These are phyloP conservation scores for Sisymbrium irio DNA, from an alignment of 345 rosid genomes.

Conservation along the genomic window DNA sequence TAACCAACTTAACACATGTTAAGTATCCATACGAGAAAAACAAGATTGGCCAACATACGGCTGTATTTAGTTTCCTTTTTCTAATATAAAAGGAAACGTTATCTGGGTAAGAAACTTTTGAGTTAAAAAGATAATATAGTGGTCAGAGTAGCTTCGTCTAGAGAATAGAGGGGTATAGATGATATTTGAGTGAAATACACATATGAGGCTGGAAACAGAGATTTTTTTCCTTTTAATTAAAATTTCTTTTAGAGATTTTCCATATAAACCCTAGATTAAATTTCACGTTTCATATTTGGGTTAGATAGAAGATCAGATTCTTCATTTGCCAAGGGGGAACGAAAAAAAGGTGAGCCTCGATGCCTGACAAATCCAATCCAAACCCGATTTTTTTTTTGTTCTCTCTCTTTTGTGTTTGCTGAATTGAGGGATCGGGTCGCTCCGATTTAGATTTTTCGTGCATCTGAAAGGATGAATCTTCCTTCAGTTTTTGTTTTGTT, in stretches of 20 bases:
- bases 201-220: slow-evolving; percentile 37
- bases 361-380: slow-evolving; percentile 11
- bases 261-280: slow-evolving; percentile 39
- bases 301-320: slow-evolving; percentile 36
- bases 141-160: slow-evolving; percentile 15
- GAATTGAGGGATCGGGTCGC: slow-evolving; percentile 33
- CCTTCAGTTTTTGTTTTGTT: background rate
- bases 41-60: background rate
- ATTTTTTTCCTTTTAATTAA: background rate
- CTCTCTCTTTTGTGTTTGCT: slow-evolving; percentile 6
- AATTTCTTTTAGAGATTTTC: background rate
- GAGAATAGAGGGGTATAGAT: slow-evolving; percentile 17
- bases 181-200: slow-evolving; percentile 23
- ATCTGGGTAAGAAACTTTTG: slow-evolving; percentile 28
- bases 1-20: background rate
- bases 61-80: background rate
- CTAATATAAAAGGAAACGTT: background rate
- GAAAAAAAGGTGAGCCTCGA: slow-evolving; percentile 26
- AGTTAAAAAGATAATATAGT: background rate
- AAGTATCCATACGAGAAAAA: background rate
- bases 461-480: slow-evolving; percentile 12
- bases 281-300: slow-evolving; percentile 33
- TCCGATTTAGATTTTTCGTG: slow-evolving; percentile 28
- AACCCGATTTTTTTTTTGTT: background rate
- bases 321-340: slow-evolving; percentile 24